Evolutionary conservation across 148 eudicot genomes (phyloP).

Genomic region (Fagopyrum homotropicum): DNA sequence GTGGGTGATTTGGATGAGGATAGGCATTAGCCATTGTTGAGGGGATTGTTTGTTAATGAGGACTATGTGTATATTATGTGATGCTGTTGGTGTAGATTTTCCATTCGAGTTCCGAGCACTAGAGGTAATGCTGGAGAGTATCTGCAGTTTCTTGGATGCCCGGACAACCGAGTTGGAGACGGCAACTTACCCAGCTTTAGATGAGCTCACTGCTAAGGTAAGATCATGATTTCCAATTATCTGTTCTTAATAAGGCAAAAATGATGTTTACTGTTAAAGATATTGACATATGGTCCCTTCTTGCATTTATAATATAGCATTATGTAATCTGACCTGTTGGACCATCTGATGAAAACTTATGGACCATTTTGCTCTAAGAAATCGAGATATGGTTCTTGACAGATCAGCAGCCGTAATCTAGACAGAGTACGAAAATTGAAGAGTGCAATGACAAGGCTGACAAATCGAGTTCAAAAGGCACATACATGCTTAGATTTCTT

Average conservation of each 20-base stretch:
- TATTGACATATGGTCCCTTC: neutral
- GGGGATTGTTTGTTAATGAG: neutral
- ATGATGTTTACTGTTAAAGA: neutral
- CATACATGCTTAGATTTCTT: slow-evolving; percentile 5
- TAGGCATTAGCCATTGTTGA: too few species aligned
- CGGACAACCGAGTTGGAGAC: slow-evolving; percentile 72
- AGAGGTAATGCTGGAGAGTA: slow-evolving; percentile 85
- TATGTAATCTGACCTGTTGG: neutral
- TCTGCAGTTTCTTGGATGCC: slow-evolving; percentile 81
- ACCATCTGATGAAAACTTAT: neutral
- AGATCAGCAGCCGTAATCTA: slow-evolving; percentile 91
- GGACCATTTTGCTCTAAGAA: neutral
- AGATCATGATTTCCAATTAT: neutral
- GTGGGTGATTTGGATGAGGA: slow-evolving; percentile 12
- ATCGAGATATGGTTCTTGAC: slow-evolving; percentile 6
- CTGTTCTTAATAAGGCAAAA: neutral
- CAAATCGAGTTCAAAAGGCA: slow-evolving; percentile 81
- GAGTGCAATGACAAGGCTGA: slow-evolving; percentile 87
- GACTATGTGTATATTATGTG: neutral
- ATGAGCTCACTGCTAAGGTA: slow-evolving; percentile 88
- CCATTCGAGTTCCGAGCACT: slow-evolving; percentile 89
- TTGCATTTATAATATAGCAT: neutral
- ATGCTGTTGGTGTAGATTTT: slow-evolving; percentile 38
- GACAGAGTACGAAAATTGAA: slow-evolving; percentile 83
- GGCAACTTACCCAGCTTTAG: slow-evolving; percentile 88